These are phyloP conservation scores for Aspergillus sp. DNA, from an alignment of 2,329 filamentous ascomycete genomes.

Conservation along the genomic window DNA sequence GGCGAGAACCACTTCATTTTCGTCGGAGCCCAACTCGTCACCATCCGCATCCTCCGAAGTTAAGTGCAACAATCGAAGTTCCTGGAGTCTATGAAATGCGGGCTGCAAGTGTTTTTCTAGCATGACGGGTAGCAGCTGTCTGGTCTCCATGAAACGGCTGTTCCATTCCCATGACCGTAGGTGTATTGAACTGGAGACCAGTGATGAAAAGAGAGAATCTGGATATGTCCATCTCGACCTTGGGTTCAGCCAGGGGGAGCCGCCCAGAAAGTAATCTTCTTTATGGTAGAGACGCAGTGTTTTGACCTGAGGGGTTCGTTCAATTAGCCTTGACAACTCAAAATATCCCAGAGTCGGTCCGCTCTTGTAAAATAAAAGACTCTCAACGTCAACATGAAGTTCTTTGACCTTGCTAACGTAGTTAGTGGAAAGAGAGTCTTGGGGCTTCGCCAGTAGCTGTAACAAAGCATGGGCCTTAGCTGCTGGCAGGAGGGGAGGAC, in stretches of 20 bases:
- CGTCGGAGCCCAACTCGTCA: constrained; percentile 41
- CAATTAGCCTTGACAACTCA: constrained; percentile 61
- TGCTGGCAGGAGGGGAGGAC: constrained; percentile 63
- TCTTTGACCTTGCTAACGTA: constrained; percentile 72
- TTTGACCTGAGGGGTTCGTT: constrained; percentile 65
- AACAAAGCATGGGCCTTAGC: constrained; percentile 52
- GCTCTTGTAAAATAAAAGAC: constrained; percentile 55
- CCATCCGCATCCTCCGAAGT: constrained; percentile 22
- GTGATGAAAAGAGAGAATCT: constrained; percentile 62
- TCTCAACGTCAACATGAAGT: constrained; percentile 68
- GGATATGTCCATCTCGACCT: constrained; percentile 68
- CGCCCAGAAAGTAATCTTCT: constrained; percentile 54
- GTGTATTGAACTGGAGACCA: constrained; percentile 54
- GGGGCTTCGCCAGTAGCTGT: constrained; percentile 58
- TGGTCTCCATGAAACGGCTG: constrained; percentile 45
- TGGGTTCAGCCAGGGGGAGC: constrained; percentile 31
- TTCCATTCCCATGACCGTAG: constrained; percentile 61
- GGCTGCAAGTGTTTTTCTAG: constrained; percentile 56
- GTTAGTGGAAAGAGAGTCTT: constrained; percentile 55
- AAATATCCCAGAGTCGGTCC: constrained; percentile 57
- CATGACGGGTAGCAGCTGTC: constrained; percentile 47
- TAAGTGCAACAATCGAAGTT: constrained; percentile 42
- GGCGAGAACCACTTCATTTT: constrained; percentile 36
- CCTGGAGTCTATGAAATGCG: constrained; percentile 52
- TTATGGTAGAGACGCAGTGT: constrained; percentile 72